Evolutionary conservation across 2,329 filamentous ascomycete species (phyloP).

Genomic region (Scytalidium sp.): DNA sequence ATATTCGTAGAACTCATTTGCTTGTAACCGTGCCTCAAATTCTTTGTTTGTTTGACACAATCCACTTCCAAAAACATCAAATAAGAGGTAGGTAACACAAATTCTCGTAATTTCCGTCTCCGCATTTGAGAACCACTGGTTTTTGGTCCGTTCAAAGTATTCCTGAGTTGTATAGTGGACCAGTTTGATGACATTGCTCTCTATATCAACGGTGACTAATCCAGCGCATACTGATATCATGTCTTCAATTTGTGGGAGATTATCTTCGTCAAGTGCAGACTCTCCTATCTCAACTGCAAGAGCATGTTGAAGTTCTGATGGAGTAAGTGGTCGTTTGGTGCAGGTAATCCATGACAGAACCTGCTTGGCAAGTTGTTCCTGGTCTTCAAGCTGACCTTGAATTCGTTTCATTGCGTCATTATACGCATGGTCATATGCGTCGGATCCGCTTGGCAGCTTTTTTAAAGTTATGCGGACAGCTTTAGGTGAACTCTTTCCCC

Average conservation of each 20-base stretch:
- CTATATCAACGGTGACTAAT: conserved; percentile 37
- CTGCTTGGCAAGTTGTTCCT: conserved; percentile 25
- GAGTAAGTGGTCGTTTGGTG: conserved; percentile 22
- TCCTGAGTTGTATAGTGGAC: conserved; percentile 45
- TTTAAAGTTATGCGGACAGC: conserved; percentile 24
- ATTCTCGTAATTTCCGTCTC: conserved; percentile 23
- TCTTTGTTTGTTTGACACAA: conserved; percentile 7
- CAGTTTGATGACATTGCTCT: conserved; percentile 35
- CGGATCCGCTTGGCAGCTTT: conserved; percentile 9
- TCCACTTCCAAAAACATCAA: conserved; percentile 22
- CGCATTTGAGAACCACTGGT: conserved; percentile 28
- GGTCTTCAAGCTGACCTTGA: conserved; percentile 28
- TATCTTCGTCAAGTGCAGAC: conserved; percentile 9
- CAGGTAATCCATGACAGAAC: conserved; percentile 30
- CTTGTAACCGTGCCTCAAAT: conserved; percentile 5
- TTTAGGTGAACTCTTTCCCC: conserved; percentile 22
- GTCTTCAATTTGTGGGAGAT: conserved; percentile 12
- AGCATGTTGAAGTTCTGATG: conserved; percentile 29
- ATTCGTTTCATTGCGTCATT: conserved; percentile 39
- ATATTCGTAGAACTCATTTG: conserved; percentile 16
- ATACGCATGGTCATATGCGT: conserved; percentile 37
- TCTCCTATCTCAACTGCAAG: conserved; percentile 24
- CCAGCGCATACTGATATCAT: conserved; percentile 32
- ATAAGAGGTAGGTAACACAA: conserved; percentile 36
- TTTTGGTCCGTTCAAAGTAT: conserved; percentile 33